These are phyloP conservation scores for Austroboletus eburneus DNA, from an alignment of 768 basidiomycete genomes.

Conservation along the genomic window DNA sequence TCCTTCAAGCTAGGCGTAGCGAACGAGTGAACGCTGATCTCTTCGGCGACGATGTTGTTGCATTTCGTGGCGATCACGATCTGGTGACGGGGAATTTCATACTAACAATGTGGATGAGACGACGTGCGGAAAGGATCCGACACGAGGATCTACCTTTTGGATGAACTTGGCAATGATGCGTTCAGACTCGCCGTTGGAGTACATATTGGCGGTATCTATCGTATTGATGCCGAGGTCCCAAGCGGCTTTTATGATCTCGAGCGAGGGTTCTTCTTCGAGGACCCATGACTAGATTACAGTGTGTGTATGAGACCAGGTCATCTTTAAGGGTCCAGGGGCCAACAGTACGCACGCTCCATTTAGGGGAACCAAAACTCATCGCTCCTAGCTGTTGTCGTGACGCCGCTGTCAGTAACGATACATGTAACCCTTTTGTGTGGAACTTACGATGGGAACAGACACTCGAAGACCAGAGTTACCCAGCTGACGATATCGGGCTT, in stretches of 20 bases:
- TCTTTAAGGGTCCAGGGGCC: background rate
- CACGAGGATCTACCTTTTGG: slow-evolving; percentile 21
- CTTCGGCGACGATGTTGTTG: slow-evolving; percentile 9
- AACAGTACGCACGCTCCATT: slow-evolving; percentile 22
- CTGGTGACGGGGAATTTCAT: slow-evolving; percentile 24
- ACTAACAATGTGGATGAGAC: slow-evolving; percentile 7
- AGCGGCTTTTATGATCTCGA: slow-evolving; percentile 34
- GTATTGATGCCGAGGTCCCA: slow-evolving; percentile 38
- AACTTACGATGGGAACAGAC: slow-evolving; percentile 33
- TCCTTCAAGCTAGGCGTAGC: slow-evolving; percentile 1
- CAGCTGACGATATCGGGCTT: slow-evolving; percentile 23
- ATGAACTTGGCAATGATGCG: slow-evolving; percentile 33
- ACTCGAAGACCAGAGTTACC: slow-evolving; percentile 28
- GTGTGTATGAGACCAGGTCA: background rate
- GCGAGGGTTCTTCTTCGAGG: slow-evolving; percentile 23
- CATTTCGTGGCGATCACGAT: slow-evolving; percentile 30
- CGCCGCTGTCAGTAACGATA: background rate
- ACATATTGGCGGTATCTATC: slow-evolving; percentile 35
- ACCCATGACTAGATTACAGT: slow-evolving; percentile 20
- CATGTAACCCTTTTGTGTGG: background rate
- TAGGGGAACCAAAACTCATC: slow-evolving; percentile 27
- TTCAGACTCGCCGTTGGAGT: slow-evolving; percentile 33
- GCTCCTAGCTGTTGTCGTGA: slow-evolving; percentile 18
- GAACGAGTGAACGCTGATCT: background rate
- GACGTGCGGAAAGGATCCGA: background rate